phyloP scores from a whole-genome alignment of 2,329 filamentous ascomycete species.

The Sclerotinia spermophila region DNA sequence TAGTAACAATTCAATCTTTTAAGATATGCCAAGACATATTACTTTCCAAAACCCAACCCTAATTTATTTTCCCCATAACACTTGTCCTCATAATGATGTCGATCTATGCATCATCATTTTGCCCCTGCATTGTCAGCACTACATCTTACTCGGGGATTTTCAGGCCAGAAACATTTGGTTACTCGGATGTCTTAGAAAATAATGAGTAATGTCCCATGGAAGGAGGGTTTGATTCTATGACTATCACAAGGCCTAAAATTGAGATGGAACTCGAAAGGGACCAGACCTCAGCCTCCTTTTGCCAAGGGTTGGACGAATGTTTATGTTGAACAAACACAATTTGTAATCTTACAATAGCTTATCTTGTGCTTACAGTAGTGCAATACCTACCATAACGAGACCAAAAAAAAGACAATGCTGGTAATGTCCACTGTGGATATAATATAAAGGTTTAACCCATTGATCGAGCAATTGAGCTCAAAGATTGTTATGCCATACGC shows the following conservation, averaged over 20 bases:
- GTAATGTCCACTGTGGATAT: too few species aligned
- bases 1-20: conserved; percentile 5
- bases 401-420: background rate
- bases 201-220: background rate
- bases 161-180: background rate
- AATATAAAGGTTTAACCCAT: too few species aligned
- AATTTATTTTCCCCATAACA: background rate
- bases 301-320: conserved; percentile 4
- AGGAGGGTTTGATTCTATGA: background rate
- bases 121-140: conserved; percentile 16
- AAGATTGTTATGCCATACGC: background rate
- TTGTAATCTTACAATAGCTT: too few species aligned
- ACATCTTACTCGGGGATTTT: background rate
- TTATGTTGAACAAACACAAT: background rate
- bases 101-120: background rate
- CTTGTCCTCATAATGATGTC: background rate
- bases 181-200: conserved; percentile 2
- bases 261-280: background rate
- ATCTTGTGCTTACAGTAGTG: background rate
- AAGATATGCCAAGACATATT: conserved; percentile 9
- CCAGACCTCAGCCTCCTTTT: conserved; percentile 2
- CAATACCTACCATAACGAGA: background rate
- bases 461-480: background rate
- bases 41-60: background rate
- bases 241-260: background rate